These are phyloP conservation scores for Euryodendron excelsum DNA, from an alignment of 148 eudicot genomes.

Conservation along the genomic window DNA sequence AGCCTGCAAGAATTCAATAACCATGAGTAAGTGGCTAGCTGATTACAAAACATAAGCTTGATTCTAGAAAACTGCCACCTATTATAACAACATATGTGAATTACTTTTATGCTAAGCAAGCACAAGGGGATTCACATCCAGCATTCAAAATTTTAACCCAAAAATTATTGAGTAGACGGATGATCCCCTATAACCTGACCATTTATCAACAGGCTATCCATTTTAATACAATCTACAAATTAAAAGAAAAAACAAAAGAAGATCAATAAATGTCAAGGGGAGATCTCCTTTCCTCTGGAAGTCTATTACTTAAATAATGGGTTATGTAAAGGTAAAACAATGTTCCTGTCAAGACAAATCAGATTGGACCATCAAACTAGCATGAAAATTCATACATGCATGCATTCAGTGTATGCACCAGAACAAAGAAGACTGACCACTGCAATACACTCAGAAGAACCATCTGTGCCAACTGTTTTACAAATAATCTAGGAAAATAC, in stretches of 20 bases:
- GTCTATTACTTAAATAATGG: not conserved
- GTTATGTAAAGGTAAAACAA: not conserved
- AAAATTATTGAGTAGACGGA: not conserved
- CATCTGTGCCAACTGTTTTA: not conserved
- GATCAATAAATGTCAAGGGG: not conserved
- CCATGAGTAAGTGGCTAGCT: conserved; percentile 5
- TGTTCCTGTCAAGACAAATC: not conserved
- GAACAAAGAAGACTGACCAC: not conserved
- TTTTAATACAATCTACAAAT: not conserved
- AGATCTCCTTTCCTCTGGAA: not conserved
- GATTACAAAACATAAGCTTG: not conserved
- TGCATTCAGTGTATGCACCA: not conserved
- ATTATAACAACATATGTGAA: not conserved
- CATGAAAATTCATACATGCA: not conserved
- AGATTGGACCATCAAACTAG: not conserved
- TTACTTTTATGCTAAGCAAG: not conserved
- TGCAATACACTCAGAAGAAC: not conserved
- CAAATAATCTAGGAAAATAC: not conserved
- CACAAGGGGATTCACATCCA: not conserved
- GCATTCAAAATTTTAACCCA: not conserved
- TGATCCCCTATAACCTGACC: not conserved
- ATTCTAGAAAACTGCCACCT: not conserved
- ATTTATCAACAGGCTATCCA: not conserved
- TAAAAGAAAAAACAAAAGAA: not conserved
- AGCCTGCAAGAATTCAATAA: conserved; percentile 53